phyloP scores from a whole-genome alignment of 805 yeast genomes.

The Candida endomychidarum region DNA sequence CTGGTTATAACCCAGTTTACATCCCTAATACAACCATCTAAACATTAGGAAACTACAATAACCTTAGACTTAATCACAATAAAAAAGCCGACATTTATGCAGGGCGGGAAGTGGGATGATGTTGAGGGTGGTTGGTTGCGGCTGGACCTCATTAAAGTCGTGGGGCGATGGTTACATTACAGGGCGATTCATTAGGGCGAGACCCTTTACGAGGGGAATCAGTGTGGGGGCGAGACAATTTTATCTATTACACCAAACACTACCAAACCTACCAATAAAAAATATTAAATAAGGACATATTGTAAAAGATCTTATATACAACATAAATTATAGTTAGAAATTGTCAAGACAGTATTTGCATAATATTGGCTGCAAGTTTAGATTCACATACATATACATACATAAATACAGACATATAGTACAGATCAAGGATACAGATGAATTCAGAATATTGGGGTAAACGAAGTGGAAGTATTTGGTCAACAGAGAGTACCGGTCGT shows the following conservation, averaged over 20 bases:
- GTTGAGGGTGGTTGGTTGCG: slow-evolving; percentile 3
- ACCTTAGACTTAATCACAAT: neutral
- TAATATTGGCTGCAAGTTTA: too few relatives aligned
- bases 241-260: neutral
- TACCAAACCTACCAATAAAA: too few relatives aligned
- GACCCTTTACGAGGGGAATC: slow-evolving; percentile 7
- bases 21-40: too few relatives aligned
- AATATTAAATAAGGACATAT: neutral
- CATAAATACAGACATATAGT: too few relatives aligned
- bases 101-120: slow-evolving; percentile 4
- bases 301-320: too few relatives aligned
- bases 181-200: slow-evolving; percentile 2
- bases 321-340: too few relatives aligned
- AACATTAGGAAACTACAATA: neutral
- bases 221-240: slow-evolving; percentile 7
- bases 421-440: neutral
- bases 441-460: slow-evolving; percentile 5
- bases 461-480: slow-evolving; percentile 17
- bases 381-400: neutral
- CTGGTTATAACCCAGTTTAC: too few relatives aligned
- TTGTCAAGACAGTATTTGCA: too few relatives aligned
- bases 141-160: neutral
- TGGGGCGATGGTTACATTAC: too few relatives aligned
- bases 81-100: slow-evolving; percentile 3
- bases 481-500: slow-evolving; percentile 9